Base-by-base conservation (phyloP, 345 rosid genomes). In the Gossypium mustelinum region DNA sequence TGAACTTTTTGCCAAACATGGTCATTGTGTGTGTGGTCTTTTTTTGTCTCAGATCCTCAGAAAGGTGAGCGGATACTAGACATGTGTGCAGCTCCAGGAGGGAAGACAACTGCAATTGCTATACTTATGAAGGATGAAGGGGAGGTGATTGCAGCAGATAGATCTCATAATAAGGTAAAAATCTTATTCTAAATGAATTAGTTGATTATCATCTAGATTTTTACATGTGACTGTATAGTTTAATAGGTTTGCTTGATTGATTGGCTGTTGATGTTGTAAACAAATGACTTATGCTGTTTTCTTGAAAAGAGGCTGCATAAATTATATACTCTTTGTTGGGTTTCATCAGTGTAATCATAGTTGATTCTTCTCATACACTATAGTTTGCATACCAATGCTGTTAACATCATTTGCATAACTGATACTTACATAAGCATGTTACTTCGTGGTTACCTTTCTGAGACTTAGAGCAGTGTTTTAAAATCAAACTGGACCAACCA, bases 81-180 rank as follows among this genome's bases (percentile, higher is more conserved):
- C 84, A 95, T 93, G 99, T 95, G 99, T 76, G 99, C 99, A 63
- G 98, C 98, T 52, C 99, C 98, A 0, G 99, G 99, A 77, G 99
- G 99, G 70, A 95, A 95, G 78, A 95, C 99, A 70, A 93, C 99
- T 61, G 97, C 94, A 74, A 88, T 93, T 79, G 96, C 99, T 65
- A 83, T 85, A 59, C 87, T 95, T 75, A 93, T 95, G 96, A 86
- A 89, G 76, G 92, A 90, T 84, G 88, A 90, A 74, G 99, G 99
- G 76, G 98, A 93, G 87, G 87, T 95, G 77, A 77, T 90, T 80
- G 98, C 99, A 68, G 88, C 78, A 52, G 99, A 93, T 84, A 87
- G 99, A 84, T 95, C 99, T 76, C 99, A 95, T 79, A 93, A 95
- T 82, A 95, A 95, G 90, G 99, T 95, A 80, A 55, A 41, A 51